Percentiles rank a stretch among this genome's conserved stretches.
phyloP scores from a whole-genome alignment of 225 moss, liverwort and hornwort species.

The Climacium dendroides region DNA sequence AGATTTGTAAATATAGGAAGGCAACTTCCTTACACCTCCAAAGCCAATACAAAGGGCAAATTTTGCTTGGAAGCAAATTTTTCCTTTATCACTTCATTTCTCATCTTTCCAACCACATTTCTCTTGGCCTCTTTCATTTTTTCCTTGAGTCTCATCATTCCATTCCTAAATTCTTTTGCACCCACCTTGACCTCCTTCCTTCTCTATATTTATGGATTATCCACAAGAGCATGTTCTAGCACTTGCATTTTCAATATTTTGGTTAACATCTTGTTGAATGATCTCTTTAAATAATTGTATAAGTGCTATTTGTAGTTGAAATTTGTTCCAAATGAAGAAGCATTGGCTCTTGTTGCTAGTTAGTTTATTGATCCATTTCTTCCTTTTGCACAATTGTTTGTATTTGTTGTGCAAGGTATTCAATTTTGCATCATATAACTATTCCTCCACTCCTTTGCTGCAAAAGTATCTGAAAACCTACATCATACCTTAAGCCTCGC shows the following conservation, averaged over 20 bases:
- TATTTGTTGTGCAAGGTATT: too few species aligned
- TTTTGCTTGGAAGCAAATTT: neutral
- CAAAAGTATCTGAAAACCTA: too few species aligned
- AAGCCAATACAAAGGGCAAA: too few species aligned
- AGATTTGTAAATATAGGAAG: too few species aligned
- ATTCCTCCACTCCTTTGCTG: too few species aligned
- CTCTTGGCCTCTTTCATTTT: neutral
- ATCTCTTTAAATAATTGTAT: neutral
- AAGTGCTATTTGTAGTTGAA: neutral
- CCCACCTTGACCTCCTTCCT: rapidly evolving
- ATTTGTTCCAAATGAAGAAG: neutral
- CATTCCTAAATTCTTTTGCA: neutral
- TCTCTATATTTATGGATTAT: neutral
- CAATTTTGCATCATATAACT: too few species aligned
- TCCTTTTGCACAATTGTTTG: too few species aligned
- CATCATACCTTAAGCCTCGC: too few species aligned
- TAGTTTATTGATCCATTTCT: too few species aligned
- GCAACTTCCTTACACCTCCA: too few species aligned
- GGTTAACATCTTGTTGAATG: neutral
- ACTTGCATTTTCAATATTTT: neutral
- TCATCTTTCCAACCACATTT: neutral
- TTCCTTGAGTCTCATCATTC: neutral
- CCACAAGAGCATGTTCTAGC: rapidly evolving
- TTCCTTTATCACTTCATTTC: neutral
- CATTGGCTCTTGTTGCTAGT: neutral